A percentile compares a stretch with the other conserved stretches of the same genome.
Evolutionary conservation across 2,329 filamentous ascomycete genomes (phyloP).

Genomic region (Colletotrichum caudatum): DNA sequence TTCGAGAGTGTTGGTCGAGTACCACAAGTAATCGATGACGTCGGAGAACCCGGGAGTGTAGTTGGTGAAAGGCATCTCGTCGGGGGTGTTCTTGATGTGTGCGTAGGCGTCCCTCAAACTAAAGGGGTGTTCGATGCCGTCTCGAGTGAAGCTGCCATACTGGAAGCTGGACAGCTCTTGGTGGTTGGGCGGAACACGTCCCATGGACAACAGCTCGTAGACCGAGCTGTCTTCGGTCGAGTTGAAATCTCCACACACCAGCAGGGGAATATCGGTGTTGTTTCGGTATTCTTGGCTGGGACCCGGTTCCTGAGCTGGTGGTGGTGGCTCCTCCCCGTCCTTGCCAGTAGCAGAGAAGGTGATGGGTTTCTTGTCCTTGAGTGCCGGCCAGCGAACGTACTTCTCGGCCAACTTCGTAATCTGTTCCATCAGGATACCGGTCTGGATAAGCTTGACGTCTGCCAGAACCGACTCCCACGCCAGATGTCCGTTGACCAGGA

Average conservation of each 20-base stretch:
- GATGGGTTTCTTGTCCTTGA: slow-evolving; percentile 81
- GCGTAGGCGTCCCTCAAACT: slow-evolving; percentile 91
- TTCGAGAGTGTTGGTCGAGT: slow-evolving; percentile 89
- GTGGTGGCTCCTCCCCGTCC: slow-evolving; percentile 60
- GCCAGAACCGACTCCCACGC: slow-evolving; percentile 93
- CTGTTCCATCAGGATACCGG: slow-evolving; percentile 93
- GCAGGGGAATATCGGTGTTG: slow-evolving; percentile 87
- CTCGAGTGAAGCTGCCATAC: slow-evolving; percentile 92
- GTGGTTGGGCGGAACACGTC: slow-evolving; percentile 82
- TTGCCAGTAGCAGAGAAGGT: slow-evolving; percentile 54
- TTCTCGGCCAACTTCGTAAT: slow-evolving; percentile 87
- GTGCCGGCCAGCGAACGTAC: slow-evolving; percentile 82
- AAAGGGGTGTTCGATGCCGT: slow-evolving; percentile 95
- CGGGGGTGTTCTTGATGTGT: slow-evolving; percentile 82
- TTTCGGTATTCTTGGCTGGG: slow-evolving; percentile 89
- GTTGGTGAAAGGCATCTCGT: slow-evolving; percentile 93
- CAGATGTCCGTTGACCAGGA: slow-evolving; percentile 93
- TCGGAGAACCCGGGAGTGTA: slow-evolving; percentile 94
- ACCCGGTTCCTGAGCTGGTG: slow-evolving; percentile 73
- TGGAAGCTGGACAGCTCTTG: slow-evolving; percentile 82
- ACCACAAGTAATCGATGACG: slow-evolving; percentile 98
- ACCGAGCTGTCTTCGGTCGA: slow-evolving; percentile 88
- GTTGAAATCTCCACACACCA: slow-evolving; percentile 97
- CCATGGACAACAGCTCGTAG: slow-evolving; percentile 88
- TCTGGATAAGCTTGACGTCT: slow-evolving; percentile 97